These are phyloP conservation scores for Selaginella tamariscina DNA, from an alignment of 75 land plant species.

Conservation along the genomic window DNA sequence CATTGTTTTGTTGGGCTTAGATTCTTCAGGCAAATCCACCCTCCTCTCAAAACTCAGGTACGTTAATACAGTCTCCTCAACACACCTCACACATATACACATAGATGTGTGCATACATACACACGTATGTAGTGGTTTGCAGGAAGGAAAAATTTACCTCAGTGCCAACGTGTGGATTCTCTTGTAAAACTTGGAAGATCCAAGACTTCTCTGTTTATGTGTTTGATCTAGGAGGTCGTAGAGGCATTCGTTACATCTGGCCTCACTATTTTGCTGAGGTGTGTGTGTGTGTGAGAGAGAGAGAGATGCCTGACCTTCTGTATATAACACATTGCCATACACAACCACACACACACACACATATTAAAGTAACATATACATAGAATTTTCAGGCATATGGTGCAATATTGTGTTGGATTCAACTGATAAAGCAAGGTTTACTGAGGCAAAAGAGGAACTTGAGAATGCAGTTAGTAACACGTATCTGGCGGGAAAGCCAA, in stretches of 20 bases:
- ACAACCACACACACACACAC: neutral
- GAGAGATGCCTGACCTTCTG: no score
- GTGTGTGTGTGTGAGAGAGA: no score
- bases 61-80: neutral
- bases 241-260: slow-evolving; percentile 19
- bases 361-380: neutral
- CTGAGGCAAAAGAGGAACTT: slow-evolving; percentile 11
- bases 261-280: slow-evolving; percentile 21
- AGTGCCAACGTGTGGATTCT: slow-evolving; percentile 15
- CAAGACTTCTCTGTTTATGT: neutral
- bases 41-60: slow-evolving; percentile 15
- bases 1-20: slow-evolving; percentile 14
- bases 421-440: neutral
- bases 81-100: neutral
- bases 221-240: slow-evolving; percentile 21
- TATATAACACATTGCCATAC: neutral
- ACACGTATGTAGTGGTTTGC: neutral
- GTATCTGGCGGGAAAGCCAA: slow-evolving; percentile 12
- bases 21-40: slow-evolving; percentile 18
- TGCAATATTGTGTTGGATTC: slow-evolving; percentile 20
- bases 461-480: slow-evolving; percentile 13
- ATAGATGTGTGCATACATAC: neutral
- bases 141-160: neutral
- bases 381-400: slow-evolving; percentile 11
- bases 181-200: slow-evolving; percentile 5